Percentiles rank a stretch among this genome's conserved stretches.
Evolutionary conservation across 2,329 filamentous ascomycete species (phyloP).

Genomic region (Epichloe uncinata): DNA sequence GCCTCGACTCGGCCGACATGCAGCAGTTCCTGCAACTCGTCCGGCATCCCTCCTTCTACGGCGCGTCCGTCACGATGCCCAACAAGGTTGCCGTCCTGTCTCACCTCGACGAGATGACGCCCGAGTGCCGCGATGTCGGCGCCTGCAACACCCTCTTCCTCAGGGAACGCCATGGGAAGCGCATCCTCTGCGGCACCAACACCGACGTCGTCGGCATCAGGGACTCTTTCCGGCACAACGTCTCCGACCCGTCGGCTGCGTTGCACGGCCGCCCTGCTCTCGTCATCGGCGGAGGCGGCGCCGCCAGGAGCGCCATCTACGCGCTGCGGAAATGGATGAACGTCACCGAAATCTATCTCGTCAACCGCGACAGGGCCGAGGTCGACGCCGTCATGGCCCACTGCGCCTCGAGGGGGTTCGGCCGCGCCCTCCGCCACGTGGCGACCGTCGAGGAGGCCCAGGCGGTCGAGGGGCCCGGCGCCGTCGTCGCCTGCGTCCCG

Average conservation of each 20-base stretch:
- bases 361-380: slow-evolving; percentile 58
- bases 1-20: slow-evolving; percentile 40
- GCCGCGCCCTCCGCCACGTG: slow-evolving; percentile 47
- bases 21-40: slow-evolving; percentile 36
- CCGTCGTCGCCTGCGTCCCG: slow-evolving; percentile 62
- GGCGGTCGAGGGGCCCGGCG: slow-evolving; percentile 43
- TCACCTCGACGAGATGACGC: slow-evolving; percentile 59
- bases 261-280: slow-evolving; percentile 52
- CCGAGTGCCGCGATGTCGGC: slow-evolving; percentile 58
- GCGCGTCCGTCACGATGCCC: slow-evolving; percentile 64
- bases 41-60: slow-evolving; percentile 47
- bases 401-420: slow-evolving; percentile 45
- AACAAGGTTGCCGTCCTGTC: slow-evolving; percentile 67
- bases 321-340: slow-evolving; percentile 57
- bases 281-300: slow-evolving; percentile 66
- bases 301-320: slow-evolving; percentile 66
- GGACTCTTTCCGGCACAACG: slow-evolving; percentile 53
- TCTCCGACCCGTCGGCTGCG: slow-evolving; percentile 27
- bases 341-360: slow-evolving; percentile 57
- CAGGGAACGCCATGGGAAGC: slow-evolving; percentile 32
- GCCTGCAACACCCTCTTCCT: slow-evolving; percentile 72
- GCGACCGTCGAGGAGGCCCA: slow-evolving; percentile 46
- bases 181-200: slow-evolving; percentile 58
- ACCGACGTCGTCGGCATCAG: slow-evolving; percentile 70
- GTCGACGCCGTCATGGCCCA: slow-evolving; percentile 54